phyloP scores from a whole-genome alignment of 768 basidiomycete genomes.

The Russula lepida region DNA sequence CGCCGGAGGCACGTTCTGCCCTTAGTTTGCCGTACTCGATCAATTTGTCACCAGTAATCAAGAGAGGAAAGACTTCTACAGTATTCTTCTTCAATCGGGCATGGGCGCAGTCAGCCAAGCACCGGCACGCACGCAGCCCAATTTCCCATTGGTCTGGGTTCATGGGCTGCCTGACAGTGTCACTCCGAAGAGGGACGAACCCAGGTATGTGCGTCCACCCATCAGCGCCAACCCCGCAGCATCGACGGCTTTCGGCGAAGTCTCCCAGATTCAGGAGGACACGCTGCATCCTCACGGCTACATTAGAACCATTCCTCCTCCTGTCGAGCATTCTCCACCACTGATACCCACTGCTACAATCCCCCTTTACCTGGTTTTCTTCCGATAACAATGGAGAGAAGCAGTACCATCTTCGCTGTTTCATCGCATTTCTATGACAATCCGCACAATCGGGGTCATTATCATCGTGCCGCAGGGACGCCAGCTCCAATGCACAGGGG shows the following conservation, averaged over 20 bases:
- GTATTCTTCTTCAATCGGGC: background rate
- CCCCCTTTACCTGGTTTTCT: background rate
- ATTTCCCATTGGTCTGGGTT: background rate
- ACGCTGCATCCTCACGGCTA: constrained; percentile 14
- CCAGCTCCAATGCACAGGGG: background rate
- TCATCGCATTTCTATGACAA: constrained; percentile 15
- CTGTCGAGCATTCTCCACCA: background rate
- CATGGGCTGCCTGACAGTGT: background rate
- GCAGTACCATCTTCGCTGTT: constrained; percentile 17
- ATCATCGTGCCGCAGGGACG: constrained; percentile 3
- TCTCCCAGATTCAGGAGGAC: background rate
- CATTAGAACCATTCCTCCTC: constrained; percentile 1
- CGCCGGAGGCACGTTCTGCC: constrained; percentile 13
- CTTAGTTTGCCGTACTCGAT: background rate
- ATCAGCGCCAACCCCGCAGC: background rate
- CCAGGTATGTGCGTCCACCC: background rate
- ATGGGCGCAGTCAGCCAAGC: background rate
- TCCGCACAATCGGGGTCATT: constrained; percentile 5
- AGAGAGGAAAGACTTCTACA: background rate
- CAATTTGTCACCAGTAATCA: background rate
- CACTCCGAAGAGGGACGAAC: background rate
- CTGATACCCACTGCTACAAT: background rate
- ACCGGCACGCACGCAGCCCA: background rate
- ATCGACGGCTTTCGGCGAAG: background rate
- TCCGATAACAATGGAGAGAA: constrained; percentile 14